Percentiles rank a stretch among this genome's conserved stretches.
phyloP scores from a whole-genome alignment of 352 stramenopile genomes.

The Elongisporangium undulatum region DNA sequence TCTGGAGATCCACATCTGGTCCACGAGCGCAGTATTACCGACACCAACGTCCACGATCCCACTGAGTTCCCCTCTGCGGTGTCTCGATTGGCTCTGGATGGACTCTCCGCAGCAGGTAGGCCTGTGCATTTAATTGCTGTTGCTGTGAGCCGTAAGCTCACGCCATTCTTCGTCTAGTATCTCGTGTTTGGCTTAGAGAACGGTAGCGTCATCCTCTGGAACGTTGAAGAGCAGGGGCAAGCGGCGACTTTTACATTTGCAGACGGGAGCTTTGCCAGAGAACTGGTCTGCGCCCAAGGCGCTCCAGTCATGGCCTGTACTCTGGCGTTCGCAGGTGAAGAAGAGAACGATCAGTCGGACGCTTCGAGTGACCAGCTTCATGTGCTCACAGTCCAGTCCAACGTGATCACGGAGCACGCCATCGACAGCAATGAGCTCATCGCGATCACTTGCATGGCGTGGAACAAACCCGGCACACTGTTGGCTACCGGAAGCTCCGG shows the following conservation, averaged over 20 bases:
- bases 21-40: conserved; percentile 18
- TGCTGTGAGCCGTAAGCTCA: neutral
- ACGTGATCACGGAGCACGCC: neutral
- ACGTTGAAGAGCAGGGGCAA: conserved; percentile 21
- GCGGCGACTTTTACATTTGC: conserved; percentile 17
- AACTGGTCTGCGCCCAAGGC: conserved; percentile 27
- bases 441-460: neutral
- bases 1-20: conserved; percentile 39
- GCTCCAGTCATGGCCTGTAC: conserved; percentile 26
- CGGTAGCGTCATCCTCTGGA: conserved; percentile 23
- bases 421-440: neutral
- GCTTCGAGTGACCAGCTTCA: neutral
- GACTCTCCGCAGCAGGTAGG: conserved; percentile 25
- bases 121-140: neutral
- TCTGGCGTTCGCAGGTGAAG: conserved; percentile 17
- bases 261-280: conserved; percentile 15
- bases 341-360: conserved; percentile 4
- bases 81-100: conserved; percentile 26
- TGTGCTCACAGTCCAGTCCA: neutral
- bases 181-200: conserved; percentile 12
- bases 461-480: neutral
- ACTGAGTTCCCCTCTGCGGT: conserved; percentile 16
- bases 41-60: conserved; percentile 20
- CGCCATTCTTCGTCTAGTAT: neutral
- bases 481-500: neutral